A percentile compares a stretch with the other conserved stretches of the same genome.
Conservation (phyloP, 768 basidiomycete species). For the Termitomyces sp. region DNA sequence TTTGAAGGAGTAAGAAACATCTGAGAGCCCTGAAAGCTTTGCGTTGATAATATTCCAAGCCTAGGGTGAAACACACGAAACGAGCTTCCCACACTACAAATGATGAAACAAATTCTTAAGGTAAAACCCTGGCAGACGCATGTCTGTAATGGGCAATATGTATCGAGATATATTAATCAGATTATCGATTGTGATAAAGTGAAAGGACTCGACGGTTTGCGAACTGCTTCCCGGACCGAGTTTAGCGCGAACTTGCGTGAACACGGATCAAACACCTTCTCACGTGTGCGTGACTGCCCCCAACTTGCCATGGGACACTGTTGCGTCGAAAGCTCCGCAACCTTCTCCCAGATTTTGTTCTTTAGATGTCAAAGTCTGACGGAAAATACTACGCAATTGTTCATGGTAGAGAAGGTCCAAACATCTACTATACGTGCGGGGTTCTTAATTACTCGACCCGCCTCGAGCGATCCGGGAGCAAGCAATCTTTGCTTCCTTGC, state of each 20-base stretch:
- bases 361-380: slow-evolving; percentile 17
- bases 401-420: too few species aligned
- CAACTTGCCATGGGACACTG: too few species aligned
- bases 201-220: neutral
- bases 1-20: neutral
- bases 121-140: neutral
- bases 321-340: too few species aligned
- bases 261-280: neutral
- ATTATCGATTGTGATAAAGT: neutral
- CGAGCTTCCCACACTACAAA: neutral
- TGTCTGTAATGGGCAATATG: neutral
- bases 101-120: neutral
- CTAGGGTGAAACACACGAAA: neutral
- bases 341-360: neutral
- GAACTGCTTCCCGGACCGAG: too few species aligned
- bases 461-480: too few species aligned
- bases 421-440: too few species aligned
- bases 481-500: too few species aligned
- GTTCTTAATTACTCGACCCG: too few species aligned
- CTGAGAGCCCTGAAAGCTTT: neutral
- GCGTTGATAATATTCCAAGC: neutral
- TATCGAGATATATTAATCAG: neutral
- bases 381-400: slow-evolving; percentile 57
- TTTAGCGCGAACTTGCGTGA: neutral
- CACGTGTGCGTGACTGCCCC: neutral